Evolutionary conservation across 2,329 filamentous ascomycete species (phyloP), one percentile per base, ranked within the genome.

Genomic region (Ophiocordyceps unilateralis): DNA sequence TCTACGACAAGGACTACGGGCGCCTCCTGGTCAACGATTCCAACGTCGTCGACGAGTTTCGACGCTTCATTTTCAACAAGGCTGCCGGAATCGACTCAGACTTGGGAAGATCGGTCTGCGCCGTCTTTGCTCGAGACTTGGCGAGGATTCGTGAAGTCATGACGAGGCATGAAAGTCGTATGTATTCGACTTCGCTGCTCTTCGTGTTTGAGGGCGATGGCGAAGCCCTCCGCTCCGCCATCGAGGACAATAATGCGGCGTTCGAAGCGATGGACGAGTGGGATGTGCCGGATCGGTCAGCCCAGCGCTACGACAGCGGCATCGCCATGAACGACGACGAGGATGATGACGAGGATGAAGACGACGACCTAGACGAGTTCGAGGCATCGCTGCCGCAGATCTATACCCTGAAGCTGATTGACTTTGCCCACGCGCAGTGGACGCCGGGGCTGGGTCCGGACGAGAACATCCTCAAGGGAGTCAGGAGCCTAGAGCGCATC

Each of bases 371-470:
- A 12, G 58, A 59, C 34, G 60, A 63, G 0, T 56, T 59, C 1
- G 60, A 65, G 1, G 66, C 67, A 2, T 68, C 39, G 15, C 47
- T 66, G 11, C 81, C 81, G 0, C 79, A 79, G 52, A 74, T 93
- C 38, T 85, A 81, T 53, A 73, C 77, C 12, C 69, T 95, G 41
- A 91, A 89, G 56, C 70, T 98, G 48, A 98, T 98, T 52, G 91
- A 98, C 59, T 98, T 98, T 69, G 91, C 91, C 1, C 91, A 98
- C 61, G 91, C 91, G 11, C 65, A 69, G 41, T 96, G 82, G 79
- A 81, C 77, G 1, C 82, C 84, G 0, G 85, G 86, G 1, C 64
- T 81, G 53, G 89, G 89, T 0, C 81, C 83, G 0, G 91, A 98
- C 58, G 81, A 93, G 62, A 96, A 96, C 55, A 66, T 74, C 14